Percentiles rank a stretch among this genome's conserved stretches.
Evolutionary conservation across 805 yeast species (phyloP).

Genomic region (Kluyveromyces lactis): DNA sequence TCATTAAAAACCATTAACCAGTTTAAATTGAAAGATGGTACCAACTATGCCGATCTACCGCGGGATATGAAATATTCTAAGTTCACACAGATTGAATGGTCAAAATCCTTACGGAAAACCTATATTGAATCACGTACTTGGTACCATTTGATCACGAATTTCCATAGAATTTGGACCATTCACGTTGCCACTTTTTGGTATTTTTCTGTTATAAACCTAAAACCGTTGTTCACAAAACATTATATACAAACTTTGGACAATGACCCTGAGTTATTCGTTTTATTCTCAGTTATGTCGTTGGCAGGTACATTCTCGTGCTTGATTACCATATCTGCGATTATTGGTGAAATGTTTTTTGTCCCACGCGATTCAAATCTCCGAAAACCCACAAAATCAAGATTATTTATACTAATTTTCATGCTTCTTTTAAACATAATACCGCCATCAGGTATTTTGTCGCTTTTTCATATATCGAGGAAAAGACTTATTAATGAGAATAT

Average conservation of each 20-base stretch:
- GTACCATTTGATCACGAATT: slow-evolving; percentile 64
- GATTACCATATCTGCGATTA: slow-evolving; percentile 45
- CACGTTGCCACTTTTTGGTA: slow-evolving; percentile 72
- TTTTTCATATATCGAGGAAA: slow-evolving; percentile 26
- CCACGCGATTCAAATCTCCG: slow-evolving; percentile 41
- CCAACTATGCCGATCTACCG: slow-evolving; percentile 43
- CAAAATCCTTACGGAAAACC: slow-evolving; percentile 59
- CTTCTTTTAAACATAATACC: slow-evolving; percentile 43
- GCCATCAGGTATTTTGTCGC: slow-evolving; percentile 36
- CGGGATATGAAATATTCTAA: slow-evolving; percentile 46
- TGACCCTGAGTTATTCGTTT: slow-evolving; percentile 48
- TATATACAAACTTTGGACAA: slow-evolving; percentile 46
- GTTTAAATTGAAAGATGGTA: slow-evolving; percentile 38
- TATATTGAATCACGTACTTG: slow-evolving; percentile 67
- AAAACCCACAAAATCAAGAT: slow-evolving; percentile 38
- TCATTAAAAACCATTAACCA: slow-evolving; percentile 56
- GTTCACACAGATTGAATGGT: slow-evolving; percentile 55
- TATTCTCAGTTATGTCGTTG: slow-evolving; percentile 49
- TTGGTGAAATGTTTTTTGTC: slow-evolving; percentile 57
- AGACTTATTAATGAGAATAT: slow-evolving; percentile 19
- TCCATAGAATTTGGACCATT: slow-evolving; percentile 70
- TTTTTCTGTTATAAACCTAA: slow-evolving; percentile 58
- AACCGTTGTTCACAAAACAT: slow-evolving; percentile 52
- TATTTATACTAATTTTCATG: slow-evolving; percentile 34
- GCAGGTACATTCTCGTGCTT: slow-evolving; percentile 57